Evolutionary conservation across 2,329 filamentous ascomycete species (phyloP).

Genomic region (Exutisphaerella laricina): DNA sequence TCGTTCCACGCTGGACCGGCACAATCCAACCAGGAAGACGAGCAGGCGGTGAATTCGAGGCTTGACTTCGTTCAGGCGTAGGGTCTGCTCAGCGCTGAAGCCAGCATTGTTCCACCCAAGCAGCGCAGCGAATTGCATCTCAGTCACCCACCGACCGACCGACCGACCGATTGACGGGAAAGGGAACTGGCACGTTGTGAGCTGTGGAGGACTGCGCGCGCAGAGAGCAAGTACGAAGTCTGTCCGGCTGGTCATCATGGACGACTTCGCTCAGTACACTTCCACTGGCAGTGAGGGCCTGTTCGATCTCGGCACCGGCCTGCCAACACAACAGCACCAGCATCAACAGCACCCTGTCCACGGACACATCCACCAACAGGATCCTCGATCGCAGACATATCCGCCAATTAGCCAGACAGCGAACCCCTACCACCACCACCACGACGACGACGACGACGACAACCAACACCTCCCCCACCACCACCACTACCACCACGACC

Average conservation of each 20-base stretch:
- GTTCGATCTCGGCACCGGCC: constrained; percentile 35
- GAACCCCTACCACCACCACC: constrained; percentile 6
- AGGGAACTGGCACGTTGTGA: too few relatives aligned
- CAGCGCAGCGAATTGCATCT: constrained; percentile 42
- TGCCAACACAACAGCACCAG: constrained; percentile 7
- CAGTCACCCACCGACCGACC: too few relatives aligned
- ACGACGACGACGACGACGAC: too few relatives aligned
- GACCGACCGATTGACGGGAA: too few relatives aligned
- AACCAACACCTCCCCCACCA: too few relatives aligned
- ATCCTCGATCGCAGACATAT: constrained; percentile 27
- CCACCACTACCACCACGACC: too few relatives aligned
- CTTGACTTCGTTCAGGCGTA: background rate
- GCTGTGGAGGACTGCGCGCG: too few relatives aligned
- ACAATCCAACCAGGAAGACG: background rate
- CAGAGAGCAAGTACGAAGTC: too few relatives aligned
- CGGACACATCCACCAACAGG: constrained; percentile 20
- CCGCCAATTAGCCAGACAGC: constrained; percentile 21
- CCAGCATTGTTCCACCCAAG: constrained; percentile 62
- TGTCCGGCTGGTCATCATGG: constrained; percentile 39
- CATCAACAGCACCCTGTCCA: constrained; percentile 27
- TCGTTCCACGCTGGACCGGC: background rate
- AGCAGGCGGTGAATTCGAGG: constrained; percentile 3
- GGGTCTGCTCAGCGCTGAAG: constrained; percentile 1
- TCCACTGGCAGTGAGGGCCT: constrained; percentile 34
- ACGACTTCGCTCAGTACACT: constrained; percentile 37